phyloP scores from a whole-genome alignment of 202 grass and related monocot genomes.

The Schoenoplectus triqueter region DNA sequence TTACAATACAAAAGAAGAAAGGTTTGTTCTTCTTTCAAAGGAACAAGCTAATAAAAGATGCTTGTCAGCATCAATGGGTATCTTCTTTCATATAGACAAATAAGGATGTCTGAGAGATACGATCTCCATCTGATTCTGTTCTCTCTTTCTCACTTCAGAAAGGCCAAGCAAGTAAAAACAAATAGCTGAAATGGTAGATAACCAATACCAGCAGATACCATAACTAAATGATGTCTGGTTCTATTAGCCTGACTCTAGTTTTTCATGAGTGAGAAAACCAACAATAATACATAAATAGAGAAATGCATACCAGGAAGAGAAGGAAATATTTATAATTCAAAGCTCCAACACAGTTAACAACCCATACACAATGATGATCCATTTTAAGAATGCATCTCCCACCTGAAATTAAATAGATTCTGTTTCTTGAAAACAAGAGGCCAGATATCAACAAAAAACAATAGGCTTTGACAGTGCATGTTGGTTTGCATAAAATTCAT shows the following conservation, averaged over 20 bases:
- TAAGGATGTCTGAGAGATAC: neutral
- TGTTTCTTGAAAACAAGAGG: slow-evolving; percentile 1
- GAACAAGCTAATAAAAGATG: neutral
- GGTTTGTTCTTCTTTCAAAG: neutral
- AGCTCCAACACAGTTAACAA: slow-evolving; percentile 96
- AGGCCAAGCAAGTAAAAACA: neutral
- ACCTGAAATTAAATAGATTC: slow-evolving; percentile 56
- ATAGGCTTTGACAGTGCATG: neutral
- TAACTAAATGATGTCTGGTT: neutral
- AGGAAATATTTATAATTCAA: slow-evolving; percentile 97
- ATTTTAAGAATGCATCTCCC: slow-evolving; percentile 94
- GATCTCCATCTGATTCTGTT: neutral
- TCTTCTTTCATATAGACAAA: slow-evolving; percentile 8
- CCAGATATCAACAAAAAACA: neutral
- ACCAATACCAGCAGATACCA: neutral
- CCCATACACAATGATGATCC: slow-evolving; percentile 91
- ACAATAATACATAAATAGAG: slow-evolving; percentile 26
- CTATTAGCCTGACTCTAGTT: slow-evolving; percentile 3
- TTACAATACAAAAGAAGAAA: neutral
- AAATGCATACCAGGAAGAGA: slow-evolving; percentile 84
- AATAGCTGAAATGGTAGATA: neutral
- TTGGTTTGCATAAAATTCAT: neutral
- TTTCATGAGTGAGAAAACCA: slow-evolving; percentile 26
- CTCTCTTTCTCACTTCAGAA: neutral
- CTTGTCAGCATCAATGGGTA: neutral